These are phyloP conservation scores for Porpolomopsis calyptriformis DNA, from an alignment of 768 basidiomycete species.

Conservation along the genomic window DNA sequence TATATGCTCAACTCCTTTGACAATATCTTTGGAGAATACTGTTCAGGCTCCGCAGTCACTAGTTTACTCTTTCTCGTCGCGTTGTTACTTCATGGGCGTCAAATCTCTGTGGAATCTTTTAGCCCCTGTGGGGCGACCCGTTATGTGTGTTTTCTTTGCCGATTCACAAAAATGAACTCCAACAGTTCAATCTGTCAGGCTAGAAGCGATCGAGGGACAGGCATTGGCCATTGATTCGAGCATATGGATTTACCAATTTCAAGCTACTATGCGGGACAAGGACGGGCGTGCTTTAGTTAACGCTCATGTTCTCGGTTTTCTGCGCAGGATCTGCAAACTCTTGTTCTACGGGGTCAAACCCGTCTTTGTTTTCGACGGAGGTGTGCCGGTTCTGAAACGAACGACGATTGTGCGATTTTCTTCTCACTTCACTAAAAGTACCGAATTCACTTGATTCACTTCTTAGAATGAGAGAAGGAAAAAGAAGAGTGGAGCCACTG, in stretches of 20 bases:
- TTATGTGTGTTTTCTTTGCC: constrained; percentile 49
- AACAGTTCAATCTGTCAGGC: constrained; percentile 31
- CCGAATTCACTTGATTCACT: neutral
- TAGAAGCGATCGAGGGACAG: constrained; percentile 94
- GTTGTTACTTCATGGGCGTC: constrained; percentile 67
- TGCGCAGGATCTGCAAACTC: constrained; percentile 85
- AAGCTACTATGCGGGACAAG: constrained; percentile 98
- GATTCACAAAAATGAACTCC: neutral
- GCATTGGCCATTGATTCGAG: constrained; percentile 95
- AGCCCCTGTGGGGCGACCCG: constrained; percentile 86
- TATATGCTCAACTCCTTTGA: too few species aligned
- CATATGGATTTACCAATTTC: constrained; percentile 99
- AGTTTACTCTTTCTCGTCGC: constrained; percentile 2
- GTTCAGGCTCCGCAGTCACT: too few species aligned
- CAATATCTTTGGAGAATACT: too few species aligned
- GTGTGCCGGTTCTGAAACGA: constrained; percentile 83
- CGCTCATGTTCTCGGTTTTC: constrained; percentile 86
- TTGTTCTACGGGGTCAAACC: constrained; percentile 97
- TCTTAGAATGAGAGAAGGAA: constrained; percentile 78
- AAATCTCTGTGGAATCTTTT: constrained; percentile 92
- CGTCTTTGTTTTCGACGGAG: constrained; percentile 98
- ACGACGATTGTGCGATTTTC: constrained; percentile 62
- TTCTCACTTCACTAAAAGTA: neutral
- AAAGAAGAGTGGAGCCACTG: constrained; percentile 85
- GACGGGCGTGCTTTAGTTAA: constrained; percentile 85